Evolutionary conservation across 2,329 filamentous ascomycete species (phyloP).

Genomic region (Teratosphaeria viscida): DNA sequence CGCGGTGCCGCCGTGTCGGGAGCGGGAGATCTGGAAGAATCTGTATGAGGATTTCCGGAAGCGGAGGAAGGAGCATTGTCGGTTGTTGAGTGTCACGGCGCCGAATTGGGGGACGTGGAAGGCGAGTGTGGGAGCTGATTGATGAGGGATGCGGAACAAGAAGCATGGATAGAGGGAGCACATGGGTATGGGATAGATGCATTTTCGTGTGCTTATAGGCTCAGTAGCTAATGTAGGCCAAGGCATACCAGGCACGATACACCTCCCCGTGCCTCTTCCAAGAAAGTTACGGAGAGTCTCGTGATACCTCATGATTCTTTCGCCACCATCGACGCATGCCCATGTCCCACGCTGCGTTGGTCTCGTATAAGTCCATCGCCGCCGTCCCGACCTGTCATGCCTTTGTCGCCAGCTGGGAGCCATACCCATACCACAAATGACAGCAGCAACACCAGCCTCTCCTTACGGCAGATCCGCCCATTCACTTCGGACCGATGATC

Average conservation of each 20-base stretch:
- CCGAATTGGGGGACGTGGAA: constrained; percentile 8
- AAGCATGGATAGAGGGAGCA: background rate
- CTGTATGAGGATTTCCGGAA: constrained; percentile 24
- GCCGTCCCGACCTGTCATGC: background rate
- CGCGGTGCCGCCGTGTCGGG: constrained; percentile 14
- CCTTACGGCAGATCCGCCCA: background rate
- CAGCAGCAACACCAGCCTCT: background rate
- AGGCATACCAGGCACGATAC: background rate
- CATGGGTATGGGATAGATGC: background rate
- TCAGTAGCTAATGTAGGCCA: background rate
- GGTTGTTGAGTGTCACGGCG: constrained; percentile 10
- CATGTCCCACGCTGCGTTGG: background rate
- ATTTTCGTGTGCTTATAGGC: background rate
- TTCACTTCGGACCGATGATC: background rate
- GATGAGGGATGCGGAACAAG: background rate
- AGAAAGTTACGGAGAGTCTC: background rate
- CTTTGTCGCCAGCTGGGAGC: background rate
- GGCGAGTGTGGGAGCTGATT: background rate
- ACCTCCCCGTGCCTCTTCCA: background rate
- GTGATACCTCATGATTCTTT: background rate
- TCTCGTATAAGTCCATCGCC: background rate
- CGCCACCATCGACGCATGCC: background rate
- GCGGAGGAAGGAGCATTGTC: constrained; percentile 12
- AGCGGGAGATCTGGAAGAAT: constrained; percentile 32
- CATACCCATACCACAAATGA: background rate